Evolutionary conservation across 371 early-diverging fungal species (phyloP).

Genomic region (Syncephalastrum contaminatum): DNA sequence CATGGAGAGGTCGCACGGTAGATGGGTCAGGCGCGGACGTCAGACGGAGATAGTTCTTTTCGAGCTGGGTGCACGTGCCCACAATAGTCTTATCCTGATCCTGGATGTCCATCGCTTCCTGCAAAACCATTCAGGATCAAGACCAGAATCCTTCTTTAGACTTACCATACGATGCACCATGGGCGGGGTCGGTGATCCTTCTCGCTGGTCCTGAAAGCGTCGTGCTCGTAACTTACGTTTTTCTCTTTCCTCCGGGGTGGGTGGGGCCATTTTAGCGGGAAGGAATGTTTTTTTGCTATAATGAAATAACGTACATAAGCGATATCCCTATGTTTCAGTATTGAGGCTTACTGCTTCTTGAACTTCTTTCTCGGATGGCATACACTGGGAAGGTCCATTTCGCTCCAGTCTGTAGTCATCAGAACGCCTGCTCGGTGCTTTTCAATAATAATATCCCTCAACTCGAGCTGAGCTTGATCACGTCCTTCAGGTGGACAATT

Average conservation of each 20-base stretch:
- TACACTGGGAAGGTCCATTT: slow-evolving; percentile 58
- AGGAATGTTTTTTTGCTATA: too few species aligned
- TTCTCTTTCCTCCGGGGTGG: not conserved
- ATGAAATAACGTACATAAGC: too few species aligned
- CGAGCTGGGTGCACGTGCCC: slow-evolving; percentile 81
- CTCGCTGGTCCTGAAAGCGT: too few species aligned
- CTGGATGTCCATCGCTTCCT: slow-evolving; percentile 37
- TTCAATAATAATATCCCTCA: slow-evolving; percentile 57
- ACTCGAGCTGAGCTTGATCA: slow-evolving; percentile 51
- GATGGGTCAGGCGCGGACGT: slow-evolving; percentile 92
- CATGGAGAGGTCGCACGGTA: slow-evolving; percentile 80
- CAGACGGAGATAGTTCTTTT: slow-evolving; percentile 87
- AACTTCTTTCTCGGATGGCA: slow-evolving; percentile 25
- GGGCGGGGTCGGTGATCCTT: too few species aligned
- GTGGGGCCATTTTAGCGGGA: too few species aligned
- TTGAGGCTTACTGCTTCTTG: not conserved
- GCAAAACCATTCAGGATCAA: too few species aligned
- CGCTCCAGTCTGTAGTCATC: slow-evolving; percentile 64
- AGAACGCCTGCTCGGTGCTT: slow-evolving; percentile 51
- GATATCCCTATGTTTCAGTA: not conserved
- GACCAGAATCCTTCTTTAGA: too few species aligned
- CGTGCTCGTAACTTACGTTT: too few species aligned
- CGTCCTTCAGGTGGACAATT: slow-evolving; percentile 48
- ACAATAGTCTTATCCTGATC: slow-evolving; percentile 85
- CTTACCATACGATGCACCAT: too few species aligned